Base-by-base conservation (phyloP, 495 filamentous ascomycete genomes). In the Aspergillus bertholletiae region DNA sequence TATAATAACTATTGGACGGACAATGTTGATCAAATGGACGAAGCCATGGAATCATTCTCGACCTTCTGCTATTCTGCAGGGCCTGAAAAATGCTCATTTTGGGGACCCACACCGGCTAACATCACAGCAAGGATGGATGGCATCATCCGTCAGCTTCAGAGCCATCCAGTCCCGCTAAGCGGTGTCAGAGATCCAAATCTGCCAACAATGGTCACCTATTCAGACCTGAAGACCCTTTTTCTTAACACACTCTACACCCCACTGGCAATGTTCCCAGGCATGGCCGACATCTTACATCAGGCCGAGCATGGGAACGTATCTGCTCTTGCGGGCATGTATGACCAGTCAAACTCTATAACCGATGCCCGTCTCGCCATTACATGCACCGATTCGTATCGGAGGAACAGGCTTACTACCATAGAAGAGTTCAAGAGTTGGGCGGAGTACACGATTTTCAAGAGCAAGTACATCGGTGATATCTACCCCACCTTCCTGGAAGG, bases 51-150 rank as follows among this genome's bases (percentile, higher is more conserved):
- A 17, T 55, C 50, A 22, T 74, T 81, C 60, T 72, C 58, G 45
- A 60, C 62, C 27, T 68, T 65, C 20, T 83, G 80, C 52, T 63
- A 70, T 64, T 63, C 55, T 6, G 79, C 65, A 17, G 73, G 73
- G 2, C 55, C 61, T 26, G 34, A 63, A 17, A 58, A 53, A 0
- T 81, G 77, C 54, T 56, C 63, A 11, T 62, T 74, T 23, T 70
- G 71, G 34, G 74, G 73, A 5, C 73, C 81, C 26, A 56, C 43
- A 1, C 49, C 64, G 5, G 61, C 60, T 1, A 69, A 72, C 46
- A 66, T 82, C 45, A 67, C 53, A 30, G 26, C 53, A n/a, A 68
- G 74, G 43, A 72, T 78, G 53, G 43, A 72, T 11, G 46, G 52
- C 12, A 50, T 74, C n/a, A 43, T 80, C 44, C 51, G 53, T 21